Evolutionary conservation across 345 rosid genomes (phyloP).

Genomic region (Pistacia vera): DNA sequence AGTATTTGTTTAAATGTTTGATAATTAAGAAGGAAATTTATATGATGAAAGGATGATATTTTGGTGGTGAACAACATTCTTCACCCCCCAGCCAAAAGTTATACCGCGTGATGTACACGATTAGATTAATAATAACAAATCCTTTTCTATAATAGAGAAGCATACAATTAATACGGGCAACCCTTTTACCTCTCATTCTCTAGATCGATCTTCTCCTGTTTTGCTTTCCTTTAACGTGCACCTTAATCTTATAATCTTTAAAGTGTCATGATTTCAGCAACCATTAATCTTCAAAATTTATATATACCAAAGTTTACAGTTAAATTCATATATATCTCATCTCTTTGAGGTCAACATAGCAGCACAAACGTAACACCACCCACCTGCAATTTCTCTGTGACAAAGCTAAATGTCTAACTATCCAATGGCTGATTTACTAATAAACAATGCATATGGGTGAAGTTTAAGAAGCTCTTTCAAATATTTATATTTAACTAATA

Average conservation of each 20-base stretch:
- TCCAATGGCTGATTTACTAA: too few relatives aligned
- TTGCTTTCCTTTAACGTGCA: background rate
- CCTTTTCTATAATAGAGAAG: background rate
- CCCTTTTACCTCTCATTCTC: background rate
- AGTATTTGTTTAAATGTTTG: background rate
- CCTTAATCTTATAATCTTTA: background rate
- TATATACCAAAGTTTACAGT: too few relatives aligned
- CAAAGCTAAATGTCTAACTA: too few relatives aligned
- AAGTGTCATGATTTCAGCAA: background rate
- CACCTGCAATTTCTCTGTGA: too few relatives aligned
- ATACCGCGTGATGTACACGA: constrained; percentile 38
- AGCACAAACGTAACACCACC: too few relatives aligned
- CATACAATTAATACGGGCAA: too few relatives aligned
- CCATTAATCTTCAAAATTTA: background rate
- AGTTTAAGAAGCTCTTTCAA: too few relatives aligned
- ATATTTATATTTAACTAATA: too few relatives aligned
- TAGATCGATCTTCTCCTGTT: background rate
- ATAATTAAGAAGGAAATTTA: background rate
- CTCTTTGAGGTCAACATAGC: too few relatives aligned
- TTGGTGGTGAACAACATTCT: constrained; percentile 8
- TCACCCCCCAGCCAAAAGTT: background rate
- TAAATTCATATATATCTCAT: too few relatives aligned
- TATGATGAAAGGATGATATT: constrained; percentile 11
- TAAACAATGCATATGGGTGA: too few relatives aligned
- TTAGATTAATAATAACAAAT: constrained; percentile 14